phyloP scores from a whole-genome alignment of 192 early-diverging fungal species.

The Backusella circina region DNA sequence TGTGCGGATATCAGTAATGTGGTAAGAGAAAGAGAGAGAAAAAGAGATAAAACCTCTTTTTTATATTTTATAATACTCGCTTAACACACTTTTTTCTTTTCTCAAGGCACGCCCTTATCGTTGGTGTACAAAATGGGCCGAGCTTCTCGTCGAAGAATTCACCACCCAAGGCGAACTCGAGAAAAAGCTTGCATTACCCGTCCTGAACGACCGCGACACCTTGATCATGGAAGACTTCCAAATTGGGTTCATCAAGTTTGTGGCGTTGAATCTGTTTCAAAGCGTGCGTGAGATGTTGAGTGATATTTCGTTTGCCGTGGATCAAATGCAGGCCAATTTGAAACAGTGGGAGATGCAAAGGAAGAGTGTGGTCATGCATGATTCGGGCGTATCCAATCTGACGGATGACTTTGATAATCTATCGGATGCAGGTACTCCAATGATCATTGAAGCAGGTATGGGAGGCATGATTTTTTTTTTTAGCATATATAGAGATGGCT shows the following conservation, averaged over 20 bases:
- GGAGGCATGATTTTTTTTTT: not conserved
- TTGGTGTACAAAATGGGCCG: slow-evolving; percentile 65
- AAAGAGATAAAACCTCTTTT: too few species aligned
- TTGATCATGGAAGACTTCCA: slow-evolving; percentile 46
- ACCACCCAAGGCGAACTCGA: slow-evolving; percentile 71
- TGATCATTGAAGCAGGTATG: not conserved
- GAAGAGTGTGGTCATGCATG: not conserved
- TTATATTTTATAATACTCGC: not conserved
- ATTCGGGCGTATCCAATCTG: not conserved
- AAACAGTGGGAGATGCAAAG: slow-evolving; percentile 26
- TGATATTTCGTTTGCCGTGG: slow-evolving; percentile 30
- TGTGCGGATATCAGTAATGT: slow-evolving; percentile 83
- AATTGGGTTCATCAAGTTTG: slow-evolving; percentile 48
- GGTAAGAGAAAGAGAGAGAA: too few species aligned
- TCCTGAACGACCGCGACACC: slow-evolving; percentile 47
- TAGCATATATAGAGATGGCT: too few species aligned
- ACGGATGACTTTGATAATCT: slow-evolving; percentile 13
- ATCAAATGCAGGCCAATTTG: slow-evolving; percentile 34
- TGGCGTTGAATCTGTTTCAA: slow-evolving; percentile 50
- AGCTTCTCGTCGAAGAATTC: slow-evolving; percentile 67
- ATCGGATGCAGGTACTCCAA: slow-evolving; percentile 2
- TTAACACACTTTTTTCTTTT: not conserved
- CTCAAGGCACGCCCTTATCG: slow-evolving; percentile 70
- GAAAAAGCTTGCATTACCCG: slow-evolving; percentile 60
- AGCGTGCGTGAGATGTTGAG: slow-evolving; percentile 25